Evolutionary conservation across 768 basidiomycete species (phyloP).

Genomic region (Leccinum ochraceum): DNA sequence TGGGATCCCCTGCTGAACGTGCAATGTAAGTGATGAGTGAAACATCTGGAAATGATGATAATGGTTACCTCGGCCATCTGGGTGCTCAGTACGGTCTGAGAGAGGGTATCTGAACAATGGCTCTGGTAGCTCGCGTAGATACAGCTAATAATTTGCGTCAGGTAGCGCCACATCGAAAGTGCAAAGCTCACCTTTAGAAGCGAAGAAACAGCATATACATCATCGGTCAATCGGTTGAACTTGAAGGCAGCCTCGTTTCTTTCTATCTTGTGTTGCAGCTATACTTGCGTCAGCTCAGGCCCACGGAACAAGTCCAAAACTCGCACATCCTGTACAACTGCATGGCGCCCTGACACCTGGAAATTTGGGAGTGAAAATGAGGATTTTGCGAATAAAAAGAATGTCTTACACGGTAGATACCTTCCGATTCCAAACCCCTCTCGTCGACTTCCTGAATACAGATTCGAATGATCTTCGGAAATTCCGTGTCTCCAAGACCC

Average conservation of each 20-base stretch:
- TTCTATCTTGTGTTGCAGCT: constrained; percentile 89
- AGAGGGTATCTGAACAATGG: constrained; percentile 83
- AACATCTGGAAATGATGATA: background rate
- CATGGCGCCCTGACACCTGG: constrained; percentile 83
- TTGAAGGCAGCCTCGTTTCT: constrained; percentile 74
- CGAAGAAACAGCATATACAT: constrained; percentile 81
- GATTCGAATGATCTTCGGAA: constrained; percentile 78
- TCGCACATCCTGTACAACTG: constrained; percentile 79
- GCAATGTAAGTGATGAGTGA: constrained; percentile 1
- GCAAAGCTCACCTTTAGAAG: constrained; percentile 66
- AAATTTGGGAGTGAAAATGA: constrained; percentile 6
- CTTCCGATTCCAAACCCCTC: constrained; percentile 75
- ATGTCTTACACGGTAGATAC: constrained; percentile 70
- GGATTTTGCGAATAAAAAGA: background rate
- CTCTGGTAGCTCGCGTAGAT: constrained; percentile 87
- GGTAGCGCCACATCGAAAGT: background rate
- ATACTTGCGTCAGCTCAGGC: constrained; percentile 10
- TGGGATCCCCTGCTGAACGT: constrained; percentile 62
- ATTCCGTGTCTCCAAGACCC: constrained; percentile 65
- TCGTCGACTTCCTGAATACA: constrained; percentile 84
- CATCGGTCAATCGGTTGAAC: constrained; percentile 71
- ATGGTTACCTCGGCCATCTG: constrained; percentile 67
- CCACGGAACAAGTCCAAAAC: background rate
- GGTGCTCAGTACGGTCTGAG: constrained; percentile 79
- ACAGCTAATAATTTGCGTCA: constrained; percentile 46